These are phyloP conservation scores for Pseudocercospora fijiensis DNA, from an alignment of 2,329 filamentous ascomycete species.

Conservation along the genomic window DNA sequence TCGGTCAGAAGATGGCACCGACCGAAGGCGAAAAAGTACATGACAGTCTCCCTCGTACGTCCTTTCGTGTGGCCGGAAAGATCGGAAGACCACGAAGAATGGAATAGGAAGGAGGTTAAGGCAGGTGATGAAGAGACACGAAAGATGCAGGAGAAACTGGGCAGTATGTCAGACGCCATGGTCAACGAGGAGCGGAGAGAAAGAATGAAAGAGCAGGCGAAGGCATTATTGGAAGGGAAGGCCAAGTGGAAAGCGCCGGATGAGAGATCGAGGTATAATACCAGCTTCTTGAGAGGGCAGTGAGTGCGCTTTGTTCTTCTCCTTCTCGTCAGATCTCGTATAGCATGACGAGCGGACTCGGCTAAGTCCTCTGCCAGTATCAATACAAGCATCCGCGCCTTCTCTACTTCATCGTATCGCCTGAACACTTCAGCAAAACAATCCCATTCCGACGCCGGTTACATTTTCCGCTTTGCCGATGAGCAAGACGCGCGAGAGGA, in stretches of 20 bases:
- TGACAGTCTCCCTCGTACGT: conserved; percentile 85
- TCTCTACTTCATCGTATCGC: neutral
- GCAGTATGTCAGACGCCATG: conserved; percentile 38
- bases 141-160: conserved; percentile 39
- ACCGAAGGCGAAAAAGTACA: conserved; percentile 76
- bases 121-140: conserved; percentile 41
- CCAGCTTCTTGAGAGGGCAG: conserved; percentile 1
- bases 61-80: conserved; percentile 84
- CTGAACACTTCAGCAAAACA: neutral
- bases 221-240: conserved; percentile 60
- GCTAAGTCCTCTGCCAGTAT: neutral
- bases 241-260: conserved; percentile 54
- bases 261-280: neutral
- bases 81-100: conserved; percentile 59
- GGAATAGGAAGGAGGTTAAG: conserved; percentile 34
- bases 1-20: conserved; percentile 60
- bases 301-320: neutral
- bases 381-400: neutral
- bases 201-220: conserved; percentile 59
- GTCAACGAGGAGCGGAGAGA: conserved; percentile 45
- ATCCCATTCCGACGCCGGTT: neutral
- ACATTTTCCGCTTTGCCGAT: neutral
- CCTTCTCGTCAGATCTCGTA: neutral
- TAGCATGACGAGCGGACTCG: neutral
- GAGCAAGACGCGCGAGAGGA: neutral